Percentiles rank a stretch among this genome's conserved stretches.
phyloP scores from a whole-genome alignment of 164 flowering plant species.

The Magnolia changhungtana region DNA sequence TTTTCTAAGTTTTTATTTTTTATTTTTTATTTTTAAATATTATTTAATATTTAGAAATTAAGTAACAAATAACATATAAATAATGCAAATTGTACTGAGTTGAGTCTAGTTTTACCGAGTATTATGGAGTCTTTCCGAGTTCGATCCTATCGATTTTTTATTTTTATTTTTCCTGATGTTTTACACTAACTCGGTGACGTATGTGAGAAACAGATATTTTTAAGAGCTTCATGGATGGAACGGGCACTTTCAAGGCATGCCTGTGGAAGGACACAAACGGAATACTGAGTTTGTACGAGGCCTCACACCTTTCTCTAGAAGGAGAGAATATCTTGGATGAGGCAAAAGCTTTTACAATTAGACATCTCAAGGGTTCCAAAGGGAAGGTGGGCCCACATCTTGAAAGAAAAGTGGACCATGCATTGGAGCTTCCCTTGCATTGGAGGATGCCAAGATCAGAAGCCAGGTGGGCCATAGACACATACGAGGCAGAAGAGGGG shows the following conservation, averaged over 20 bases:
- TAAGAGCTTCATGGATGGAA: constrained; percentile 23
- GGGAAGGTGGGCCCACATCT: constrained; percentile 13
- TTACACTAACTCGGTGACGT: too few species aligned
- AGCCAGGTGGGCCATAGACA: constrained; percentile 28
- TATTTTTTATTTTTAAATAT: too few species aligned
- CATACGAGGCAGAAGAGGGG: constrained; percentile 8
- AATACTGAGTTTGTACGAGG: constrained; percentile 38
- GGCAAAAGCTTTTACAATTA: constrained; percentile 22
- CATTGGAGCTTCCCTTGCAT: constrained; percentile 33
- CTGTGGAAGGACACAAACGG: constrained; percentile 18
- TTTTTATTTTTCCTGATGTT: neutral
- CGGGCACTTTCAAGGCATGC: constrained; percentile 16
- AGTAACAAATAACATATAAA: neutral
- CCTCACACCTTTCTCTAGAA: constrained; percentile 28
- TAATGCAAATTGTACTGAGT: too few species aligned
- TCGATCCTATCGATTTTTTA: neutral
- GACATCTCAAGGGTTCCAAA: constrained; percentile 9
- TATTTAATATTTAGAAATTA: neutral
- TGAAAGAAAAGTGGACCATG: constrained; percentile 17
- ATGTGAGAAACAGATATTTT: constrained; percentile 28
- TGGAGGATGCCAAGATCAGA: constrained; percentile 36
- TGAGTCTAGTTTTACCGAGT: too few species aligned
- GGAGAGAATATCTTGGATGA: constrained; percentile 30
- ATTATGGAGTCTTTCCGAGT: neutral
- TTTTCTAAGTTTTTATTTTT: too few species aligned